A percentile compares a stretch with the other conserved stretches of the same genome.
Evolutionary conservation across 2,329 filamentous ascomycete genomes (phyloP).

Genomic region (Monosporascus sp.): DNA sequence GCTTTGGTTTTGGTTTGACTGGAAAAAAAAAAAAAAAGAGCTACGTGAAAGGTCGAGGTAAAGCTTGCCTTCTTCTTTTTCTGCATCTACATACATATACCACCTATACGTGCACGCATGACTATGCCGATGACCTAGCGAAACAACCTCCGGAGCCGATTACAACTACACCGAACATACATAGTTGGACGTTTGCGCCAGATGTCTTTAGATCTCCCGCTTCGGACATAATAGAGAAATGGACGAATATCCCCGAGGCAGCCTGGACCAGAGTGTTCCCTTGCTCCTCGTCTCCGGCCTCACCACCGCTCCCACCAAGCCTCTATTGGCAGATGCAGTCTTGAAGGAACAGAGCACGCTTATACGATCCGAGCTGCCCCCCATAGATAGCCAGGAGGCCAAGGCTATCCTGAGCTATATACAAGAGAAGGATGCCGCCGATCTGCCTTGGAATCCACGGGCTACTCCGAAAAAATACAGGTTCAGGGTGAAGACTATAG

Average conservation of each 20-base stretch:
- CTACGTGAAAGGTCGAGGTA: not conserved
- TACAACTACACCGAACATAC: not conserved
- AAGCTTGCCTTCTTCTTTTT: not conserved
- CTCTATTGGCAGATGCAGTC: slow-evolving; percentile 37
- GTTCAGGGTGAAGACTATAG: slow-evolving; percentile 68
- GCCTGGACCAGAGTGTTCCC: slow-evolving; percentile 82
- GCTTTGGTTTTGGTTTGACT: no score
- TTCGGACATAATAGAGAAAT: slow-evolving; percentile 37
- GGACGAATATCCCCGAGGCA: slow-evolving; percentile 75
- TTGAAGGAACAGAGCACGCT: slow-evolving; percentile 55
- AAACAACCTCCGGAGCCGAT: not conserved
- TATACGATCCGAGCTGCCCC: slow-evolving; percentile 66
- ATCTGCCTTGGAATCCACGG: slow-evolving; percentile 62
- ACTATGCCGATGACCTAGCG: not conserved
- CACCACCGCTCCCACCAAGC: slow-evolving; percentile 36
- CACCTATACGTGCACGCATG: not conserved
- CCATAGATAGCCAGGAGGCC: slow-evolving; percentile 60
- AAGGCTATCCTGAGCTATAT: slow-evolving; percentile 62
- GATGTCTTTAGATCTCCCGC: slow-evolving; percentile 14
- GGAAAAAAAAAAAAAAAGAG: no score
- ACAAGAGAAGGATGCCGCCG: slow-evolving; percentile 56
- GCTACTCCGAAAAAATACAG: slow-evolving; percentile 46
- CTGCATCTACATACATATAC: not conserved
- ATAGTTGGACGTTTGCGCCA: not conserved
- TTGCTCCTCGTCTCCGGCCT: slow-evolving; percentile 79